Base-by-base conservation (phyloP, 1,284 basidiomycete species). In the Tremellales sp. region DNA sequence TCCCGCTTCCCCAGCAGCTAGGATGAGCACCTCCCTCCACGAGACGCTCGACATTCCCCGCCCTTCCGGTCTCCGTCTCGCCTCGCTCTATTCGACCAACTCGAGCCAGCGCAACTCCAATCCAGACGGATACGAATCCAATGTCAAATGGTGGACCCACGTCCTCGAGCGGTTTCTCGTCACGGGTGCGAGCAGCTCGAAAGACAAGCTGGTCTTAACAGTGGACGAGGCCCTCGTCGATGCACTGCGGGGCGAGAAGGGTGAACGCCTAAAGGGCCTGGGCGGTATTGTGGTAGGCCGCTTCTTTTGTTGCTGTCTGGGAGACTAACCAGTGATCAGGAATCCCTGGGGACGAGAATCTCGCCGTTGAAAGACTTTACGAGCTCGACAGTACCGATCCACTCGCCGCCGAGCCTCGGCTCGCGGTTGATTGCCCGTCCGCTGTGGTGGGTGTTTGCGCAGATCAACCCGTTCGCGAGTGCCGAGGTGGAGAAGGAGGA, bases 61-160 rank as follows among this genome's bases (percentile, higher is more conserved):
- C 79, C 9, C 76, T 66, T 29, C 78, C 76, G 9, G 53, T 41
- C 53, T 62, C 16, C 83, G 90, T 9, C 76, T 95, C 0, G 83
- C 86, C 56, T 83, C 90, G 0, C 77, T 97, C 13, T 97, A 93
- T 71, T 84, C 91, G 3, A 89, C 93, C 62, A 83, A 94, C 46
- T 83, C 87, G 0, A 77, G 82, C 6, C 89, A 93, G 73, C 86
- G 85, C 57, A 74, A 80, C 26, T 85, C 88, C 1, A 94, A 97
- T 66, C 85, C 88, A 0, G 79, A 84, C 3, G 84, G 88, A 3
- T 97, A 84, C 69, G 74, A 81, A 31, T 80, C 87, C 13, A 88
- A 86, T 63, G 74, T 92, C 28, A 81, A 85, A 48, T 95, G 90
- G 90, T 97, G 93, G 92, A 78, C 79, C 32, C 72, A 73, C 31